Conservation (phyloP, 2,329 filamentous ascomycete species). For the Diaporthe sp. region DNA sequence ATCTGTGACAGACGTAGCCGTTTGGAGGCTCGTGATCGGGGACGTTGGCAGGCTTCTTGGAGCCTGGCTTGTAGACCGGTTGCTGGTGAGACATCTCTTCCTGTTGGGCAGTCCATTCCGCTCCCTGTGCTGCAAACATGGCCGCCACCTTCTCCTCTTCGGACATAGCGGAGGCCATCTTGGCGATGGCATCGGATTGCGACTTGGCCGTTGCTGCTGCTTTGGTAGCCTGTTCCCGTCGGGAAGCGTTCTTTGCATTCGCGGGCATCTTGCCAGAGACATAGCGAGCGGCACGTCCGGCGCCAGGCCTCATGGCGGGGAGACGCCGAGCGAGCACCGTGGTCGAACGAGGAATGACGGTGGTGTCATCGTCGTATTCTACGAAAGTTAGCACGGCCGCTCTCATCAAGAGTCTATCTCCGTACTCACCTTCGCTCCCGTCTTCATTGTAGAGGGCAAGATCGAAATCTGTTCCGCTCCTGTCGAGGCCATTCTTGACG, state of each 20-base stretch:
- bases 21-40: slow-evolving; percentile 94
- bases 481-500: slow-evolving; percentile 90
- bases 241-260: slow-evolving; percentile 84
- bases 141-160: slow-evolving; percentile 95
- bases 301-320: slow-evolving; percentile 86
- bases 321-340: slow-evolving; percentile 91
- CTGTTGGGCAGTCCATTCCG: slow-evolving; percentile 94
- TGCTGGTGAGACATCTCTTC: slow-evolving; percentile 89
- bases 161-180: slow-evolving; percentile 84
- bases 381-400: slow-evolving; percentile 25
- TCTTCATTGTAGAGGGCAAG: slow-evolving; percentile 95
- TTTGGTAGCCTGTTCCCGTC: slow-evolving; percentile 75
- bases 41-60: slow-evolving; percentile 80
- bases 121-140: slow-evolving; percentile 90
- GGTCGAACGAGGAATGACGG: slow-evolving; percentile 95
- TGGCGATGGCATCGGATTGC: slow-evolving; percentile 69
- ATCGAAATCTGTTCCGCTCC: slow-evolving; percentile 92
- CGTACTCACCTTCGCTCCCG: slow-evolving; percentile 84
- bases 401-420: background rate
- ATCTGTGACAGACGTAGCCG: slow-evolving; percentile 96
- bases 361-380: slow-evolving; percentile 99
- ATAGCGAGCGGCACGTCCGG: slow-evolving; percentile 93
- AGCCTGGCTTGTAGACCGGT: slow-evolving; percentile 71
- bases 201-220: slow-evolving; percentile 64
- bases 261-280: slow-evolving; percentile 96